Evolutionary conservation across 2,329 filamentous ascomycete species (phyloP).

Genomic region (Trichoderma koningii): DNA sequence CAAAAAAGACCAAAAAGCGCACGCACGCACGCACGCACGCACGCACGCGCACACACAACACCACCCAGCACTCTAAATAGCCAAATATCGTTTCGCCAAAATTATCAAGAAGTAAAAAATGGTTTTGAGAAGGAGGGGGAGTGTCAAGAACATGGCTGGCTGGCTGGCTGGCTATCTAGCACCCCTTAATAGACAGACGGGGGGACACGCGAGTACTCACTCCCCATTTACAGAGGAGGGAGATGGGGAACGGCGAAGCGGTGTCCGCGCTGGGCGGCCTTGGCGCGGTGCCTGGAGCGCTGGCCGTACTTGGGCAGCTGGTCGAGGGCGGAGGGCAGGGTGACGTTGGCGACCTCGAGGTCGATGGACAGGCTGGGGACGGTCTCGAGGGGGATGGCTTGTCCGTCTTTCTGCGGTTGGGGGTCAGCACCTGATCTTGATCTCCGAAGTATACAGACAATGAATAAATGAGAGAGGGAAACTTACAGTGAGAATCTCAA

Average conservation of each 20-base stretch:
- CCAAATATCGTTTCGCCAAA: slow-evolving; percentile 2
- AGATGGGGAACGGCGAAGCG: not conserved
- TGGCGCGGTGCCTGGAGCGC: slow-evolving; percentile 17
- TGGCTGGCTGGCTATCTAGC: no score
- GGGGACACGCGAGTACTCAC: not conserved
- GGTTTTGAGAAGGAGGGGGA: not conserved
- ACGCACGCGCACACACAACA: no score
- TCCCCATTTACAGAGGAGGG: not conserved
- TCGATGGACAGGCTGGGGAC: slow-evolving; percentile 44
- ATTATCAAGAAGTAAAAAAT: not conserved
- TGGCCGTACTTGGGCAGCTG: slow-evolving; percentile 37
- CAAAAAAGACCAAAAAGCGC: no score
- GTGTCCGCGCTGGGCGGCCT: slow-evolving; percentile 5
- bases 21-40: no score
- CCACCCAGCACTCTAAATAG: not conserved
- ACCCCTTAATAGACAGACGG: not conserved
- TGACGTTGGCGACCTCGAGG: slow-evolving; percentile 40
- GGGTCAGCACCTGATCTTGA: slow-evolving; percentile 1
- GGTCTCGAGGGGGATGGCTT: slow-evolving; percentile 32
- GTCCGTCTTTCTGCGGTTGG: slow-evolving; percentile 39
- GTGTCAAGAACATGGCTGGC: no score
- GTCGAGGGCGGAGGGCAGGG: slow-evolving; percentile 32
- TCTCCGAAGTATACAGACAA: not conserved
- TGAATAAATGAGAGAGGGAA: not conserved
- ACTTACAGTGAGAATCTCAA: slow-evolving; percentile 41